A percentile compares a stretch with the other conserved stretches of the same genome.
These are phyloP conservation scores for Astrephomene gubernaculifera DNA, from an alignment of 139 green algal genomes.

Conservation along the genomic window DNA sequence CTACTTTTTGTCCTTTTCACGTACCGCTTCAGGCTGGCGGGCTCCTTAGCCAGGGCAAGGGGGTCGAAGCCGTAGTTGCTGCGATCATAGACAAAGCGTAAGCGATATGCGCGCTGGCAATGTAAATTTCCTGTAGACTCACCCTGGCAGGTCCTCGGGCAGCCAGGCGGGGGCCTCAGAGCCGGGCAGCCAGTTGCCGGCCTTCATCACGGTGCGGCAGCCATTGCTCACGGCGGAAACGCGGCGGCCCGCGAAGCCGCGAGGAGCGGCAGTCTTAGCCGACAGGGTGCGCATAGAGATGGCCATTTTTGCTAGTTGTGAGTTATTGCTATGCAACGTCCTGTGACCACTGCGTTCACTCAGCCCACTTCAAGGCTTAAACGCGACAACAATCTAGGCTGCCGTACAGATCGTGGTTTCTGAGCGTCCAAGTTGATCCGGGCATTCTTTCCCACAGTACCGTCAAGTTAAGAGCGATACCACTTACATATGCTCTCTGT, in stretches of 20 bases:
- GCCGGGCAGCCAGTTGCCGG: conserved; percentile 80
- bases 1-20: no score
- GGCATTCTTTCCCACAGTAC: background rate
- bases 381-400: background rate
- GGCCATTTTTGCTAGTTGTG: conserved; percentile 42
- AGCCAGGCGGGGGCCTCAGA: conserved; percentile 78
- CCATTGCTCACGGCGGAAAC: conserved; percentile 56
- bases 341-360: conserved; percentile 13
- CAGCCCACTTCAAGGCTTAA: background rate
- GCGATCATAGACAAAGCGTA: background rate
- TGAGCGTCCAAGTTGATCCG: background rate
- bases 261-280: conserved; percentile 31
- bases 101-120: background rate
- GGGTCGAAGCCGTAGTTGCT: conserved; percentile 91
- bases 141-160: conserved; percentile 57
- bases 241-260: conserved; percentile 45
- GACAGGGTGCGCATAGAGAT: conserved; percentile 38
- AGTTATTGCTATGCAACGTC: background rate
- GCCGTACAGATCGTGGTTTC: conserved; percentile 19
- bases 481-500: no score
- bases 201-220: conserved; percentile 46
- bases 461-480: no score
- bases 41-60: conserved; percentile 72
- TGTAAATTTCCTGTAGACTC: background rate
- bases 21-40: conserved; percentile 45